Evolutionary conservation across 495 filamentous ascomycete species (phyloP), one percentile per base, ranked within the genome.

Genomic region (Hypoxylon fuscum): DNA sequence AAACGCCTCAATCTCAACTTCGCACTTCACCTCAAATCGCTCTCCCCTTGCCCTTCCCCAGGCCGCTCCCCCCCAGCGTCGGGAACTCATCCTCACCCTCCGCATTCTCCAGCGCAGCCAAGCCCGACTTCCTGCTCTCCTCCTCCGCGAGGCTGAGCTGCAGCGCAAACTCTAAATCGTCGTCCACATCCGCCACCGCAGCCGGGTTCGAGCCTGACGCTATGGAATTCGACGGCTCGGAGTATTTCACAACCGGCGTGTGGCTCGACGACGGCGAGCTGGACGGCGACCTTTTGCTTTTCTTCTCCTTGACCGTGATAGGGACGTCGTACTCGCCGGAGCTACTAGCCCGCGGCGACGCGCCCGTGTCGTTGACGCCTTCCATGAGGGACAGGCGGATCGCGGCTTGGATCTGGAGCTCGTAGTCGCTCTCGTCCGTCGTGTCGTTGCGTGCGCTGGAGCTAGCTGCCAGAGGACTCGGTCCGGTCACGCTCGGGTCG

Each of bases 61-160:
- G 66, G 27, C 68, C 74, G 23, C 77, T 74, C 15, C 58, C 67
- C 34, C 68, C 69, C 29, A 88, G 75, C 23, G 77, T 65, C 7
- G 88, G 87, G 51, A 88, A 90, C 53, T 85, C 85, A 23, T 87
- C 84, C 23, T 85, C 85, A 23, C 87, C 84, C 23, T 75, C 77
- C n/a, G 55, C 56, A 15, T 45, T 46, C n/a, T 43, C 49, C 14
- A 59, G 31, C 42, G 27, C 40, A 68, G 49, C 64, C 46, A 53
- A 55, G 57, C 62, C 59, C 45, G 68, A 56, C 61, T 68, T 71
- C 54, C 74, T 78, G 74, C 74, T 86, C 74, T 85, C 76, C 51
- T 92, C 87, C 74, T 96, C 93, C 10, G 87, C 89, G 41, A 97
- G 74, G 71, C 95, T 97, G 25, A 97, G 74, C 71, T 88, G 86